Evolutionary conservation across 164 flowering plant species (phyloP).

Genomic region (Litsea cubeba): DNA sequence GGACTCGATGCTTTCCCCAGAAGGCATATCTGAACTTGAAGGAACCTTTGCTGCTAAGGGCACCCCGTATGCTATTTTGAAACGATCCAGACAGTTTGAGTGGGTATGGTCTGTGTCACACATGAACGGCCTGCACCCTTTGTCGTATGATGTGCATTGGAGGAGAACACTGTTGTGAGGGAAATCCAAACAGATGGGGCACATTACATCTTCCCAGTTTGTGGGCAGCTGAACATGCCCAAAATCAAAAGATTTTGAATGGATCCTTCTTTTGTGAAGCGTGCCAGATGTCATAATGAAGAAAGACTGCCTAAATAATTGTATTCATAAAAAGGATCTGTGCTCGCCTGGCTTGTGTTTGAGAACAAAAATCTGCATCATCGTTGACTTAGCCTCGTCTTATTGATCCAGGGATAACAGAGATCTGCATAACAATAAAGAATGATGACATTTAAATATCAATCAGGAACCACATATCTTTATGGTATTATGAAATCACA

Average conservation of each 20-base stretch:
- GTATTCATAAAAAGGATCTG: neutral
- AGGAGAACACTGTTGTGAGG: slow-evolving; percentile 94
- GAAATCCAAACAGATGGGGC: slow-evolving; percentile 89
- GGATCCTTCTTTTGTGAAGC: slow-evolving; percentile 20
- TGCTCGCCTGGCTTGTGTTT: neutral
- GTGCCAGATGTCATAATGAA: slow-evolving; percentile 23
- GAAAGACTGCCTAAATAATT: neutral
- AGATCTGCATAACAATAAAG: no score
- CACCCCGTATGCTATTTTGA: slow-evolving; percentile 58
- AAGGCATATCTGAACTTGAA: slow-evolving; percentile 26
- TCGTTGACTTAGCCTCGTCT: no score
- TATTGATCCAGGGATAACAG: no score
- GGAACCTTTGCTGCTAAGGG: slow-evolving; percentile 23
- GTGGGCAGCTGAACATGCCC: slow-evolving; percentile 40
- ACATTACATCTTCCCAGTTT: slow-evolving; percentile 68
- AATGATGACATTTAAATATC: no score
- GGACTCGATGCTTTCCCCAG: slow-evolving; percentile 22
- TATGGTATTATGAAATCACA: no score
- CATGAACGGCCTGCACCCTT: slow-evolving; percentile 87
- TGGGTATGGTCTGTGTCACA: slow-evolving; percentile 86
- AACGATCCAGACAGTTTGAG: slow-evolving; percentile 86
- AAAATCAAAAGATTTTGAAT: slow-evolving; percentile 17
- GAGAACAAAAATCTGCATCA: neutral
- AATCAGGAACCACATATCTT: no score
- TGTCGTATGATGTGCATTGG: slow-evolving; percentile 72